Conservation (phyloP, 2,329 filamentous ascomycete genomes). For the Fusarium irregulare region DNA sequence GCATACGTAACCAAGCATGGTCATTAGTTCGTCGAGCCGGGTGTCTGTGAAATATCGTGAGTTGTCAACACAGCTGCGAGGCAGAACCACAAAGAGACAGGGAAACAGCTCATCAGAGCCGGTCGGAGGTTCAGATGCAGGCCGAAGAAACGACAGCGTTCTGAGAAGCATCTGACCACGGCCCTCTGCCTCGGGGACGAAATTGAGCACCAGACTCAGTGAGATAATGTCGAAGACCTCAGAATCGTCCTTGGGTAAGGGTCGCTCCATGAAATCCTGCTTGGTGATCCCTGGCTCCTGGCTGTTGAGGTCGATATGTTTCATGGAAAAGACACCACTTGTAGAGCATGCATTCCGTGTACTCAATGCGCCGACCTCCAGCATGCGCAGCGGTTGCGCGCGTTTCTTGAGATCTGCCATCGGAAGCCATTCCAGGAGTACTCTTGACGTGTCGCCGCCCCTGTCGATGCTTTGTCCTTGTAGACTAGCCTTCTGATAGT, state of each 20-base stretch:
- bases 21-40: conserved; percentile 78
- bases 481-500: conserved; percentile 75
- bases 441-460: conserved; percentile 73
- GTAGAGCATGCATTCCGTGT: conserved; percentile 85
- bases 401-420: conserved; percentile 44
- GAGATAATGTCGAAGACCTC: conserved; percentile 90
- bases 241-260: conserved; percentile 70
- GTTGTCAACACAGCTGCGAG: conserved; percentile 87
- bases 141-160: conserved; percentile 75
- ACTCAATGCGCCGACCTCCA: conserved; percentile 91
- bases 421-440: conserved; percentile 72
- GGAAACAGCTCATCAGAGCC: conserved; percentile 62
- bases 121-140: conserved; percentile 19
- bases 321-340: conserved; percentile 76
- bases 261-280: conserved; percentile 94
- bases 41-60: conserved; percentile 87
- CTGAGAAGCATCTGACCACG: conserved; percentile 88
- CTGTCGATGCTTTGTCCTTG: conserved; percentile 73
- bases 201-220: conserved; percentile 92
- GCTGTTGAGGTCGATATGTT: conserved; percentile 90
- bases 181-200: conserved; percentile 79
- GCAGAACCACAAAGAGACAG: conserved; percentile 87
- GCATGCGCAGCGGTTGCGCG: conserved; percentile 66
- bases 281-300: conserved; percentile 83
- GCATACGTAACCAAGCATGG: conserved; percentile 76